Percentiles rank a stretch among this genome's conserved stretches.
Evolutionary conservation across 2,329 filamentous ascomycete species (phyloP).

Genomic region (Kalmusia sp.): DNA sequence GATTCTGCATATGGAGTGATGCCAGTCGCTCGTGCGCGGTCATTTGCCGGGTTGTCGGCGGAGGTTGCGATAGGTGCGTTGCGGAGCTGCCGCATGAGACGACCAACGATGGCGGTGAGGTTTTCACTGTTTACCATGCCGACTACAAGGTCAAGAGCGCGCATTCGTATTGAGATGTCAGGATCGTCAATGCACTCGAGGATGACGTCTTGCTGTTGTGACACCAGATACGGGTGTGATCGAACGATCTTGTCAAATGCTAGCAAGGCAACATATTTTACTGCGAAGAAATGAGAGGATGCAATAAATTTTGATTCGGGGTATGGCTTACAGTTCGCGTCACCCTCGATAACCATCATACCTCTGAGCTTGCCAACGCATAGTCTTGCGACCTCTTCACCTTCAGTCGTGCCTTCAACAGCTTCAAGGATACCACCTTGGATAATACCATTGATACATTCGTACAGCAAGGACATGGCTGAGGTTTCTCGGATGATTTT

Average conservation of each 20-base stretch:
- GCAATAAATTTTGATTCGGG: slow-evolving; percentile 18
- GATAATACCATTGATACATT: slow-evolving; percentile 98
- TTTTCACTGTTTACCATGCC: slow-evolving; percentile 94
- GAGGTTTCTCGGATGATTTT: slow-evolving; percentile 93
- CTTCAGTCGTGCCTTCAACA: slow-evolving; percentile 78
- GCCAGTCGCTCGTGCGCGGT: slow-evolving; percentile 51
- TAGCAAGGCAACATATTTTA: slow-evolving; percentile 95
- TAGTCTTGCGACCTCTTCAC: slow-evolving; percentile 88
- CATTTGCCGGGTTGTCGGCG: slow-evolving; percentile 54
- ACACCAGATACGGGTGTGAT: slow-evolving; percentile 87
- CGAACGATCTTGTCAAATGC: slow-evolving; percentile 94
- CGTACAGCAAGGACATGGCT: slow-evolving; percentile 97
- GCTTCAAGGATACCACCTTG: slow-evolving; percentile 92
- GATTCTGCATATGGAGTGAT: slow-evolving; percentile 60
- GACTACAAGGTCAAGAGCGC: slow-evolving; percentile 88
- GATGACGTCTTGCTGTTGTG: slow-evolving; percentile 94
- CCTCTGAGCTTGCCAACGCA: slow-evolving; percentile 92
- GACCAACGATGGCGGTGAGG: slow-evolving; percentile 81
- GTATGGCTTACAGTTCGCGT: slow-evolving; percentile 79
- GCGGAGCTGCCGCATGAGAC: slow-evolving; percentile 82
- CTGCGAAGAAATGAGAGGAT: slow-evolving; percentile 53
- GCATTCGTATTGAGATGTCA: slow-evolving; percentile 93
- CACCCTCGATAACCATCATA: slow-evolving; percentile 92
- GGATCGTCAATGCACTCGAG: slow-evolving; percentile 94
- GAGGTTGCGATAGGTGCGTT: slow-evolving; percentile 67